Evolutionary conservation across 1,139 yeast genomes (phyloP).

Genomic region (Lodderomyces orthopsilosis): DNA sequence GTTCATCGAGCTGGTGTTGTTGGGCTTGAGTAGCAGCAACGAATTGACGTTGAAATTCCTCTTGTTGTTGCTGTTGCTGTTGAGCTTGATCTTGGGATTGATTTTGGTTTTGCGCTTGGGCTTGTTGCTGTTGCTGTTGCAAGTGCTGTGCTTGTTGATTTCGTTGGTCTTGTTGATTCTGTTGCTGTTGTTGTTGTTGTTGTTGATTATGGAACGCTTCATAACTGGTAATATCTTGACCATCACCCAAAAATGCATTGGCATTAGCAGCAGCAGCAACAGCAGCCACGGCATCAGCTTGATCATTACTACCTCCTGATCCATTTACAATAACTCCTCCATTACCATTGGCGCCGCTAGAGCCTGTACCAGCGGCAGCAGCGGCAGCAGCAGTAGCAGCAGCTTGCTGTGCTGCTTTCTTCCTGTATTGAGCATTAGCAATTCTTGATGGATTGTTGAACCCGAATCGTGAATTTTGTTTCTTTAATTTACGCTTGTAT

Average conservation of each 20-base stretch:
- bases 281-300: slow-evolving; percentile 15
- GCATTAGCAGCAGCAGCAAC: slow-evolving; percentile 25
- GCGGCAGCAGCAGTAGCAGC: slow-evolving; percentile 15
- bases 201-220: slow-evolving; percentile 6
- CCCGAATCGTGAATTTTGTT: slow-evolving; percentile 28
- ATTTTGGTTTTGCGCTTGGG: slow-evolving; percentile 7
- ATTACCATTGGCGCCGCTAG: too few species aligned
- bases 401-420: slow-evolving; percentile 13
- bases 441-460: slow-evolving; percentile 21
- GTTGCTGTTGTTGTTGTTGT: slow-evolving; percentile 10
- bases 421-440: slow-evolving; percentile 17
- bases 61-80: slow-evolving; percentile 38
- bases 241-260: slow-evolving; percentile 32
- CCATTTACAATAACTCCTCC: slow-evolving; percentile 5
- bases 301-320: slow-evolving; percentile 2
- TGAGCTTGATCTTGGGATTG: slow-evolving; percentile 23
- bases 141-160: slow-evolving; percentile 19
- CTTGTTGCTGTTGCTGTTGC: slow-evolving; percentile 8
- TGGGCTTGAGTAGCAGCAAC: slow-evolving; percentile 29
- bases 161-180: slow-evolving; percentile 10
- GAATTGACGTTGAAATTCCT: slow-evolving; percentile 39
- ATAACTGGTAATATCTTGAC: slow-evolving; percentile 15
- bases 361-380: slow-evolving; percentile 10
- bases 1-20: slow-evolving; percentile 28
- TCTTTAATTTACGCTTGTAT: slow-evolving; percentile 52